A percentile compares a stretch with the other conserved stretches of the same genome.
Evolutionary conservation across 306 rosid genomes (phyloP).

Genomic region (Prunus davidiana): DNA sequence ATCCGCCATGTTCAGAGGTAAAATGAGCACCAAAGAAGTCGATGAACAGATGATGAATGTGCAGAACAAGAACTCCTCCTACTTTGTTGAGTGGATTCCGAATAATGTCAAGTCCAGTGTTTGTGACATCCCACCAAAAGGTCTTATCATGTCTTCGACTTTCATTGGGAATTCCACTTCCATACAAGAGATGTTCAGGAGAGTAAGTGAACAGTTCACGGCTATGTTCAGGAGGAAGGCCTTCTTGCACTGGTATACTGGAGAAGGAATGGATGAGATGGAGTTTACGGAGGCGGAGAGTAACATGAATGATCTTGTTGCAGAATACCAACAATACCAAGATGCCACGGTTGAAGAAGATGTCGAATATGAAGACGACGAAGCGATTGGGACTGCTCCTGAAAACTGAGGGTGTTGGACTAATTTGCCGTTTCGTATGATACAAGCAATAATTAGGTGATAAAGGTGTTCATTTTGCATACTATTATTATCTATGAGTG

Average conservation of each 20-base stretch:
- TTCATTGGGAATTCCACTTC: constrained; percentile 77
- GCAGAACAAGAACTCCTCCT: constrained; percentile 72
- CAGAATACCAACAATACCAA: constrained; percentile 79
- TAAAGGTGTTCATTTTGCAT: constrained; percentile 5
- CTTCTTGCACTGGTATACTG: constrained; percentile 82
- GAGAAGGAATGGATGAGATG: constrained; percentile 81
- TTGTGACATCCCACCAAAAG: constrained; percentile 68
- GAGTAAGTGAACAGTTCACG: constrained; percentile 76
- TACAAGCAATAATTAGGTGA: constrained; percentile 25
- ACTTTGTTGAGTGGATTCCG: constrained; percentile 80
- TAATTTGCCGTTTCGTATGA: constrained; percentile 23
- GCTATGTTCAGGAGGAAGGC: constrained; percentile 86
- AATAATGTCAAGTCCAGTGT: constrained; percentile 79
- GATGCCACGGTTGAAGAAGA: constrained; percentile 51
- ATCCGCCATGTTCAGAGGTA: constrained; percentile 75
- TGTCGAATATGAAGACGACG: constrained; percentile 40
- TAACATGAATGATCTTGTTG: constrained; percentile 79
- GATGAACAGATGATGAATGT: constrained; percentile 63
- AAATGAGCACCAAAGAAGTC: constrained; percentile 64
- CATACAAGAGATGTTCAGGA: constrained; percentile 74
- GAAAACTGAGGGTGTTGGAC: constrained; percentile 41
- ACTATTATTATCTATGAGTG: neutral
- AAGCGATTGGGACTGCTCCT: constrained; percentile 21
- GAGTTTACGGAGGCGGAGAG: constrained; percentile 74
- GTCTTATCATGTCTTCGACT: constrained; percentile 63